Percentiles rank a stretch among this genome's conserved stretches.
Conservation (phyloP, 192 early-diverging fungal genomes). For the Coemansia sp. region DNA sequence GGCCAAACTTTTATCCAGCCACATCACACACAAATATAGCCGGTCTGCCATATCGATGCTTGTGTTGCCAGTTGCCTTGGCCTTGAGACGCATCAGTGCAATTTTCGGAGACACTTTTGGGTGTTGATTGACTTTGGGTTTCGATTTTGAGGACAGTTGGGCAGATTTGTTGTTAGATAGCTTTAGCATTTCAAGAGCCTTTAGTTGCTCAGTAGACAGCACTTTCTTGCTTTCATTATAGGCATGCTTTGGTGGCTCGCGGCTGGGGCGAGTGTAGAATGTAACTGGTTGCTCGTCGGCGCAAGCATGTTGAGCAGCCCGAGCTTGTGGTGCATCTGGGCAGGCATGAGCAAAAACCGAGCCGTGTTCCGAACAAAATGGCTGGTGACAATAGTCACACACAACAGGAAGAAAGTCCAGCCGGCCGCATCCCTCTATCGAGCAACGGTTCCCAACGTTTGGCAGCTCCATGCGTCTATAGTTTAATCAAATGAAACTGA, state of each 20-base stretch:
- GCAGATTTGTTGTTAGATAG: not conserved
- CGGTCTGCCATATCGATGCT: conserved; percentile 39
- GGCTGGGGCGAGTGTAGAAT: conserved; percentile 24
- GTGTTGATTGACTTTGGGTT: not conserved
- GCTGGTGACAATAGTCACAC: conserved; percentile 23
- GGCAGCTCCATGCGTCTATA: conserved; percentile 37
- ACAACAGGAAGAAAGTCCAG: conserved; percentile 39
- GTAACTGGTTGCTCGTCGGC: conserved; percentile 16
- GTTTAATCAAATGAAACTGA: not conserved
- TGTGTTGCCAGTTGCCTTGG: conserved; percentile 35
- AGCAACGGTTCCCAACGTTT: conserved; percentile 31
- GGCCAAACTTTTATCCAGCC: conserved; percentile 15
- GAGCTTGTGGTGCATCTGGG: conserved; percentile 1
- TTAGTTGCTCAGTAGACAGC: conserved; percentile 26
- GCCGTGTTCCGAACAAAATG: conserved; percentile 36
- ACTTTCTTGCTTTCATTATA: conserved; percentile 15
- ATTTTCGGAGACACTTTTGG: conserved; percentile 28
- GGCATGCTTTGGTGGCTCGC: conserved; percentile 22
- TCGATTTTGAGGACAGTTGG: not conserved
- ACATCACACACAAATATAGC: conserved; percentile 29
- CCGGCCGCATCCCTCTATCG: conserved; percentile 24
- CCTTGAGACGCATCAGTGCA: conserved; percentile 50
- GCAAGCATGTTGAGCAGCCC: not conserved
- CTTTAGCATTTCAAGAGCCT: conserved; percentile 20
- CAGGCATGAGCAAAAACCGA: conserved; percentile 22